Conservation (phyloP, 176 grass and related monocot species). For the Oryza coarctata region DNA sequence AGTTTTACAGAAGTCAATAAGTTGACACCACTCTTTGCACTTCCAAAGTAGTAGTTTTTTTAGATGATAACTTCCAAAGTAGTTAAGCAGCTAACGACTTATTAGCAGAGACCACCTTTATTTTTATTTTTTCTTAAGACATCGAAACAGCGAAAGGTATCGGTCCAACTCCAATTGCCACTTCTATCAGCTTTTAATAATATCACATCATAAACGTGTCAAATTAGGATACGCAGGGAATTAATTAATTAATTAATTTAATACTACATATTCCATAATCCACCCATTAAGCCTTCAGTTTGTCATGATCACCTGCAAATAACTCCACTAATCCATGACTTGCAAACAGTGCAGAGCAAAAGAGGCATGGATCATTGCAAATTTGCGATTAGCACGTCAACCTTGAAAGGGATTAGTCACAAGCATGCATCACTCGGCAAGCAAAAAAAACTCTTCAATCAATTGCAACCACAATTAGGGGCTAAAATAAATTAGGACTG, state of each 20-base stretch:
- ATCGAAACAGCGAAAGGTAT: not conserved
- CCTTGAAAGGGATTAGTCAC: slow-evolving; percentile 26
- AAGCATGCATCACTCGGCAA: not conserved
- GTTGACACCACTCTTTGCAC: not conserved
- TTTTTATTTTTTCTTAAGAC: not conserved
- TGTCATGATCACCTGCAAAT: slow-evolving; percentile 3
- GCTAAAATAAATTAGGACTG: not conserved
- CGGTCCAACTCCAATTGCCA: not conserved
- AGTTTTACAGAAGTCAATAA: not conserved
- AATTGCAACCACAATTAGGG: not conserved
- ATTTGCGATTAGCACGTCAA: slow-evolving; percentile 31
- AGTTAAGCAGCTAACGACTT: not conserved
- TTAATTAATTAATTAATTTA: not conserved
- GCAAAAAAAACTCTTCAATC: not conserved
- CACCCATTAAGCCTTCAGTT: not conserved
- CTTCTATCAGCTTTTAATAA: not conserved
- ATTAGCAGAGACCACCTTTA: not conserved
- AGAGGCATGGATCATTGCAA: slow-evolving; percentile 10
- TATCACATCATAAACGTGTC: not conserved
- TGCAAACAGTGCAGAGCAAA: slow-evolving; percentile 14
- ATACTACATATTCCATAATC: not conserved
- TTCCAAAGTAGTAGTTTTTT: not conserved
- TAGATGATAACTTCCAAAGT: not conserved
- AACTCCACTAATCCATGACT: slow-evolving; percentile 1
- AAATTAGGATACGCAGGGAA: not conserved